Conservation (phyloP, 768 basidiomycete genomes). For the Auricularia auricula-judae region DNA sequence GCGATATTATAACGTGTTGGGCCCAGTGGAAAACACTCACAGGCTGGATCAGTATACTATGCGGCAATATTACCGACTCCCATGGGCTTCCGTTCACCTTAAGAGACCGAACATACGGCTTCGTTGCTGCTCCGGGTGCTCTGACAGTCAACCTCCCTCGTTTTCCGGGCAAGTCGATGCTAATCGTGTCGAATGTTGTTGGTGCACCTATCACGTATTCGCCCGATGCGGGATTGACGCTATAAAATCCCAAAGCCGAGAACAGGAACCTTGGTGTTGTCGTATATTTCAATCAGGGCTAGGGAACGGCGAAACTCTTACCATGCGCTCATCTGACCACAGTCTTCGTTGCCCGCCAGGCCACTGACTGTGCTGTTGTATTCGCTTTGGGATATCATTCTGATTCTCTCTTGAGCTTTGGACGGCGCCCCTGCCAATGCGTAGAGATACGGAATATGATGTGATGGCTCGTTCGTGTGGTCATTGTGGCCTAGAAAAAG, state of each 20-base stretch:
- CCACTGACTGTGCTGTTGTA: constrained; percentile 63
- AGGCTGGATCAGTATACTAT: constrained; percentile 14
- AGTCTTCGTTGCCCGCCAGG: constrained; percentile 77
- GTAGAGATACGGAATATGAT: constrained; percentile 80
- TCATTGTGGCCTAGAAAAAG: constrained; percentile 50
- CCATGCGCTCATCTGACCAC: constrained; percentile 88
- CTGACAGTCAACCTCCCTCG: constrained; percentile 35
- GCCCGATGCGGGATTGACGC: constrained; percentile 69
- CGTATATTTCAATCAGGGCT: background rate
- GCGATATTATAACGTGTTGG: constrained; percentile 26
- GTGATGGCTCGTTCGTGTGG: constrained; percentile 81
- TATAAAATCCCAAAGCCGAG: constrained; percentile 74
- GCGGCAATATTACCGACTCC: constrained; percentile 39
- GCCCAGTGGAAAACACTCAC: background rate
- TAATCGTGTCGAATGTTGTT: constrained; percentile 37
- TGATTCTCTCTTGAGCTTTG: constrained; percentile 60
- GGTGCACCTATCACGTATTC: constrained; percentile 70
- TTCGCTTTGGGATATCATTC: constrained; percentile 48
- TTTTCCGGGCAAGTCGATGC: constrained; percentile 40
- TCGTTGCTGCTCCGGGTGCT: constrained; percentile 45
- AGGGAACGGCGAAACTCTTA: constrained; percentile 21
- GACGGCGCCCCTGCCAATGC: constrained; percentile 59
- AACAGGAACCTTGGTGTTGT: constrained; percentile 31
- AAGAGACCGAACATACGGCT: constrained; percentile 50
- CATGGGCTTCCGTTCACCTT: constrained; percentile 40